Percentiles rank a stretch among this genome's conserved stretches.
Conservation (phyloP, 192 early-diverging fungal species). For the Paraglomus brasilianum region DNA sequence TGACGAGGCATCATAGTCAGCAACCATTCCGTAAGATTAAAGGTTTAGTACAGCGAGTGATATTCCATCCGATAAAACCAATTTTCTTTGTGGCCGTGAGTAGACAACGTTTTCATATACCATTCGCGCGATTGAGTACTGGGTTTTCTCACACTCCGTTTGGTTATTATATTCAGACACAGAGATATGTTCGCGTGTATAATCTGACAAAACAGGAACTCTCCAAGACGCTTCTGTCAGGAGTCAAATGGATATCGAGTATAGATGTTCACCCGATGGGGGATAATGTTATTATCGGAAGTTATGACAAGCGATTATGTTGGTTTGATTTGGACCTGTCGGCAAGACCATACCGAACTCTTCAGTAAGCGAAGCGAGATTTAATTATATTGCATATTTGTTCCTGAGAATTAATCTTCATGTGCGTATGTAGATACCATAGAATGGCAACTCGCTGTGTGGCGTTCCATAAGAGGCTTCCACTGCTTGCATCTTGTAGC, state of each 20-base stretch:
- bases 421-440: constrained; percentile 65
- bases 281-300: constrained; percentile 95
- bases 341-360: constrained; percentile 87
- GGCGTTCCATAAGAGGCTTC: constrained; percentile 80
- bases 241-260: constrained; percentile 94
- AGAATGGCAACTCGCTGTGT: constrained; percentile 85
- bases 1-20: constrained; percentile 85
- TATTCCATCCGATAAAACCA: constrained; percentile 93
- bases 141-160: neutral
- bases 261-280: constrained; percentile 93
- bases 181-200: constrained; percentile 91
- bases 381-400: neutral
- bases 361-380: constrained; percentile 50
- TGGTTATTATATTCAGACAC: constrained; percentile 60
- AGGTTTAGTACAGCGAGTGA: constrained; percentile 81
- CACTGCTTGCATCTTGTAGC: constrained; percentile 88
- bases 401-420: neutral
- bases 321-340: constrained; percentile 99
- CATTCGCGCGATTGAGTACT: too few relatives aligned
- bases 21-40: constrained; percentile 89
- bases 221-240: constrained; percentile 78
- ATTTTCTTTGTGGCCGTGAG: constrained; percentile 86
- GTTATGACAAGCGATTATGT: constrained; percentile 90
- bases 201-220: constrained; percentile 88
- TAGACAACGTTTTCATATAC: constrained; percentile 8